A percentile compares a stretch with the other conserved stretches of the same genome.
These are phyloP conservation scores for Vigna angularis DNA, from an alignment of 306 rosid genomes.

Conservation along the genomic window DNA sequence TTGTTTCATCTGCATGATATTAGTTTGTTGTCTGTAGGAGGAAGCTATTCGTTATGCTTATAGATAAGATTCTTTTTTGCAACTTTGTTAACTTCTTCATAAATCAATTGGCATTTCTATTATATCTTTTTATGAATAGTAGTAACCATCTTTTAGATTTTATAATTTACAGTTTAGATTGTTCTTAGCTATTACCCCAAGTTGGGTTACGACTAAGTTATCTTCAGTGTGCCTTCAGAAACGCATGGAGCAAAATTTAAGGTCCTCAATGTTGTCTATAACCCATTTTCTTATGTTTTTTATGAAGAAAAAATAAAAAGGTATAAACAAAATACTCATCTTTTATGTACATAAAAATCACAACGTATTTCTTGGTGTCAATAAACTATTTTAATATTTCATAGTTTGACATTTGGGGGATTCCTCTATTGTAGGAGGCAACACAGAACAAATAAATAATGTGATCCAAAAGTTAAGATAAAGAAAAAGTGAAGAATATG, in stretches of 20 bases:
- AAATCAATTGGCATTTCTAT: neutral
- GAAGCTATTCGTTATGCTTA: constrained; percentile 36
- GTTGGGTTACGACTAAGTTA: constrained; percentile 4
- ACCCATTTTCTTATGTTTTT: constrained; percentile 11
- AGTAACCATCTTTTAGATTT: neutral
- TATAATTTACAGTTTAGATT: neutral
- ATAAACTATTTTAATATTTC: neutral
- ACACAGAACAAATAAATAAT: constrained; percentile 23
- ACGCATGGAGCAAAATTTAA: too few species aligned
- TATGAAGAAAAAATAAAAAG: neutral
- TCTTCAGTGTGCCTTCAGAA: neutral
- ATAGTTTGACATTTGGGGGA: neutral
- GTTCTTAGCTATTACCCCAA: neutral
- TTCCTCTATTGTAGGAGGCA: constrained; percentile 1
- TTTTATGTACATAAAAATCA: neutral
- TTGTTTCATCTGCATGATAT: constrained; percentile 32
- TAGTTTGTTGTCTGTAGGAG: constrained; percentile 27
- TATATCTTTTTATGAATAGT: neutral
- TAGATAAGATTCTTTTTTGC: constrained; percentile 39
- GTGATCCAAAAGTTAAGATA: constrained; percentile 20
- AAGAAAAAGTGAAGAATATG: constrained; percentile 23
- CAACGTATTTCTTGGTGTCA: too few species aligned
- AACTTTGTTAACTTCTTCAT: constrained; percentile 16
- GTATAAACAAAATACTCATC: neutral
- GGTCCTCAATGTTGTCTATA: too few species aligned